Conservation (phyloP, 2,329 filamentous ascomycete species). For the Colletotrichum spinosum region DNA sequence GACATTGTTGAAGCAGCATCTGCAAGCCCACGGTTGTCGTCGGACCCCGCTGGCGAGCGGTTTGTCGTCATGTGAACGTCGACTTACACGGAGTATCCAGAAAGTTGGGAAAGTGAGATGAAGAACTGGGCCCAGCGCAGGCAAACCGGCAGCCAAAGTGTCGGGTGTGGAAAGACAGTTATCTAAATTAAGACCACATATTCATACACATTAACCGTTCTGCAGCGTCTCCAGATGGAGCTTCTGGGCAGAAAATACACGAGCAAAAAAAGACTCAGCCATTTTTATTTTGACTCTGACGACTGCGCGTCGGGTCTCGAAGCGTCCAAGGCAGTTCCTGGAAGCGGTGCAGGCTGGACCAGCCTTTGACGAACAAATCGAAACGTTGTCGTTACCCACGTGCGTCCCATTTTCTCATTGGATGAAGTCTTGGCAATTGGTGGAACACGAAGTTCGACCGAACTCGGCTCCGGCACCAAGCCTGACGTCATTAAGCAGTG, state of each 20-base stretch:
- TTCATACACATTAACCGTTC: too few relatives aligned
- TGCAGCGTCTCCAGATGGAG: too few relatives aligned
- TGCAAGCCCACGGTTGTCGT: neutral
- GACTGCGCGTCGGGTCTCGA: slow-evolving; percentile 11
- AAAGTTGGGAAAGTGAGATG: neutral
- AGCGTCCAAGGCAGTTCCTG: slow-evolving; percentile 8
- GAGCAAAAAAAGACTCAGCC: neutral
- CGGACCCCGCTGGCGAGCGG: neutral
- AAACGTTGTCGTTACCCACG: slow-evolving; percentile 16
- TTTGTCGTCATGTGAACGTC: slow-evolving; percentile 11
- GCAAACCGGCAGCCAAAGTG: too few relatives aligned
- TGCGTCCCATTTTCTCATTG: slow-evolving; percentile 20
- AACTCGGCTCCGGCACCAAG: neutral
- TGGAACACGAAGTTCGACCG: neutral
- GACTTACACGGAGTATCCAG: neutral
- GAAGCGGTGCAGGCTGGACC: neutral
- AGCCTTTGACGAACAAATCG: slow-evolving; percentile 22
- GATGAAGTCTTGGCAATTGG: slow-evolving; percentile 21
- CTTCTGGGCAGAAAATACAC: too few relatives aligned
- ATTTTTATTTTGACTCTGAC: neutral
- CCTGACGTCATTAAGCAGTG: slow-evolving; percentile 25
- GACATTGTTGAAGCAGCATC: neutral
- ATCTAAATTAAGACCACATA: too few relatives aligned
- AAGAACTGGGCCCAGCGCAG: neutral
- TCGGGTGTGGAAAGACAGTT: too few relatives aligned